Evolutionary conservation across 495 filamentous ascomycete genomes (phyloP).

Genomic region (Pseudevernia furfuracea): DNA sequence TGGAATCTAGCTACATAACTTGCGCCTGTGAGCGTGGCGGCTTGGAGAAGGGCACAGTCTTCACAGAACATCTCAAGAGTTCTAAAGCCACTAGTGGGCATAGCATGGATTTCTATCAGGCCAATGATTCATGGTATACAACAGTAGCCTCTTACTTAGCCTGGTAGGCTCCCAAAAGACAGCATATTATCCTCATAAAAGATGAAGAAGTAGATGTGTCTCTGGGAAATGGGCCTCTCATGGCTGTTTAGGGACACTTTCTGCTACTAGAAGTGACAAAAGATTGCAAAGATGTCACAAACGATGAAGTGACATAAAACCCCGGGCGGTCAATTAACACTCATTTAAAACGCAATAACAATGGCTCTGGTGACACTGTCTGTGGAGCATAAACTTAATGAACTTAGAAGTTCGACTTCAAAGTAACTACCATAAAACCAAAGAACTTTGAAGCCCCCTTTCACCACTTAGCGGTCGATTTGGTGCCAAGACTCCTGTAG

Average conservation of each 20-base stretch:
- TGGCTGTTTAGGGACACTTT: neutral
- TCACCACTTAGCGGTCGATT: neutral
- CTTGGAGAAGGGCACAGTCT: neutral
- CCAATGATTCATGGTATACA: neutral
- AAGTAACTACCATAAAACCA: too few species aligned
- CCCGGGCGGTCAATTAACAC: neutral
- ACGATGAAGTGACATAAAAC: too few species aligned
- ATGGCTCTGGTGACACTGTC: neutral
- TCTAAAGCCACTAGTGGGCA: neutral
- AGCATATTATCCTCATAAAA: neutral
- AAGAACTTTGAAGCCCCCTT: too few species aligned
- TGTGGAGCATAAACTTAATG: neutral
- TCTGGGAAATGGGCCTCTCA: neutral
- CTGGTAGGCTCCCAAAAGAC: neutral
- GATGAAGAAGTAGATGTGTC: neutral
- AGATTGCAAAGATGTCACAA: too few species aligned
- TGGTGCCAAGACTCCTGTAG: conserved; percentile 3
- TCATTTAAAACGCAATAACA: neutral
- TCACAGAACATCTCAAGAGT: neutral
- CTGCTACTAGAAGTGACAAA: too few species aligned
- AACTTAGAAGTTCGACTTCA: too few species aligned
- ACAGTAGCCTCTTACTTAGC: neutral
- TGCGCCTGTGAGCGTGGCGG: neutral
- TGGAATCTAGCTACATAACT: conserved; percentile 50
- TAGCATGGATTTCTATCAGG: neutral